phyloP scores from a whole-genome alignment of 2,329 filamentous ascomycete genomes.

The Cytospora piceicola region DNA sequence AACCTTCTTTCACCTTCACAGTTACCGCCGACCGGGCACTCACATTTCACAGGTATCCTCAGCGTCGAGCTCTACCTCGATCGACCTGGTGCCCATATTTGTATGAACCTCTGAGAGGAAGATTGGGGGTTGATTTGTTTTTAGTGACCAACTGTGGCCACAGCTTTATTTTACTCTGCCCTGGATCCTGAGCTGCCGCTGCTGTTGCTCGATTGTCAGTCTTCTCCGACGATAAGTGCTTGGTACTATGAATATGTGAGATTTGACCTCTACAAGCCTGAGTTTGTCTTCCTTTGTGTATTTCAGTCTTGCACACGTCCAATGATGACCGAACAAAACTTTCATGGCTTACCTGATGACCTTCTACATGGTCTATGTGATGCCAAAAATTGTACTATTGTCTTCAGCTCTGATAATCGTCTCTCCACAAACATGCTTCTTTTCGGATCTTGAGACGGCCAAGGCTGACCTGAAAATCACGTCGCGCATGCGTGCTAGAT shows the following conservation, averaged over 20 bases:
- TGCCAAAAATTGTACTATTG: constrained; percentile 27
- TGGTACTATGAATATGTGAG: background rate
- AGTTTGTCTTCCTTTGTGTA: background rate
- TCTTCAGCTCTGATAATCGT: constrained; percentile 12
- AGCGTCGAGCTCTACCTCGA: background rate
- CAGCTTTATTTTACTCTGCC: background rate
- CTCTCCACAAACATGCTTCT: background rate
- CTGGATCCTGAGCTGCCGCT: background rate
- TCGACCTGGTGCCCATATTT: background rate
- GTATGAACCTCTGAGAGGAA: too few relatives aligned
- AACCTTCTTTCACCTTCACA: background rate
- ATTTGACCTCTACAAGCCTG: background rate
- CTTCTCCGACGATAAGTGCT: background rate
- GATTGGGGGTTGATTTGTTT: background rate
- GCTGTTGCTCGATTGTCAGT: background rate
- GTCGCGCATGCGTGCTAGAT: background rate
- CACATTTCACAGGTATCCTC: background rate
- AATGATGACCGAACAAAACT: constrained; percentile 26
- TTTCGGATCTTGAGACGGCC: background rate
- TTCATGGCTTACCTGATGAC: constrained; percentile 33
- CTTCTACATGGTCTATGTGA: constrained; percentile 29
- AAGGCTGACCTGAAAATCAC: constrained; percentile 8
- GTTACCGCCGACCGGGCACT: background rate
- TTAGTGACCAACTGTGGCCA: background rate
- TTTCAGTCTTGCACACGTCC: background rate